Base-by-base conservation (phyloP, 1,139 yeast genomes). In the Hyphopichia wangnamkhiaoensis region DNA sequence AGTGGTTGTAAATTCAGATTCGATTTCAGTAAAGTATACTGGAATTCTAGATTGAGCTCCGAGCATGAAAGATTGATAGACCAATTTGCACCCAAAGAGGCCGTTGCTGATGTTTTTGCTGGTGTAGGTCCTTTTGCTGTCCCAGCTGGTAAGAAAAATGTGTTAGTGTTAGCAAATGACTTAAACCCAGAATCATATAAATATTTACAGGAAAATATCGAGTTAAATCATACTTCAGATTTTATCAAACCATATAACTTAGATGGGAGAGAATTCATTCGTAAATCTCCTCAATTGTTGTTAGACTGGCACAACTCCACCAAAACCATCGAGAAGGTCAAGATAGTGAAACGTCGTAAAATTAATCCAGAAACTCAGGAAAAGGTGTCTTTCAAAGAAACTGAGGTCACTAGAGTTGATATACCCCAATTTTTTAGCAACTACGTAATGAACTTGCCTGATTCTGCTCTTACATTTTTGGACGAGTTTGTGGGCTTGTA, bases 61-160 rank as follows among this genome's bases (percentile, higher is more conserved):
- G 99, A 94, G 55, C 99, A 94, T 61, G 94, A 83, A 38, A 71
- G 98, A 43, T 65, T 94, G 35, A 83, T 93, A 9, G 56, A 65
- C 2, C 61, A 59, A 40, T 91, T 94, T 56, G 56, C 75, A 45
- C 69, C 76, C 2, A 75, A 82, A 9, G 86, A 84, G 44, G 86
- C 88, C 2, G 88, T 94, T 0, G 89, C 90, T 49, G 99, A 94
- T 67, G 98, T 90, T 0, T 88, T 94, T 78, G 98, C 97, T 0
- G 99, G 99, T 27, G 98, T 94, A 2, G 99, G 99, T 0, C 99
- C 99, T 2, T 94, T 94, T 68, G 94, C 95, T 1, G 80, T 93
- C 1, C 99, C 99, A 0, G 96, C 97, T 1, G 98, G 91, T 14
- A 90, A 86, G 61, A 88, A 84, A 45, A 74, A 76, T 15, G 87